Base-by-base conservation (phyloP, 177 flowering plant species). In the Tripterygium wilfordii region DNA sequence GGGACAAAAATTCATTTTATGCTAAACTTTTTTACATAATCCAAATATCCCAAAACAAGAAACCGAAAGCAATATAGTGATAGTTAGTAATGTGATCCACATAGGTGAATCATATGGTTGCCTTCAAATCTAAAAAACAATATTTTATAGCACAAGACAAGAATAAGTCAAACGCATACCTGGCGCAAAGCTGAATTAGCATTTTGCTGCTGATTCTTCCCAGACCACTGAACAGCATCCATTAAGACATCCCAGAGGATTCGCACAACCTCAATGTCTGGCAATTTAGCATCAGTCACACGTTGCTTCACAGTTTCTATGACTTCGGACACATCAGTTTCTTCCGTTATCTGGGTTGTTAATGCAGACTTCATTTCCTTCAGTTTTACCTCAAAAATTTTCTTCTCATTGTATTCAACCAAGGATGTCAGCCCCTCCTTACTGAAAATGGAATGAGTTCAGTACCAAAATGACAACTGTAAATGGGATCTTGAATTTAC, bases 171-270 rank as follows among this genome's bases (percentile, higher is more conserved):
- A 40, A 52, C 17, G 10, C 38, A 54, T 58, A 88, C 98, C 86
- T 88, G 95, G 27, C 98, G 95, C 16, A 91, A 66, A 35, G 94
- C 98, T 18, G 86, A 15, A 73, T 91, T 91, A 45, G 96, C 95
- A 76, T 91, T 91, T 68, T 91, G 98, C 74, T 91, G 98, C 69
- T 91, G 98, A 45, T 91, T 91, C 75, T 91, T 91, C 22, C 96
- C 96, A 43, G 98, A 91, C 98, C 98, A 91, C 68, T 84, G 96
- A 62, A 92, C 94, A 53, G 98, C 87, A 72, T 92, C 98, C 98
- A 92, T 92, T 48, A 88, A 42, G 12, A 86, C 87, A 75, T 89
- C 98, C 98, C 98, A 92, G 36, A 88, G 60, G 48, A 92, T 75
- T 18, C 96, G 67, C 35, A 88, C 94, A 54, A 88, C 77, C 62